Conservation (phyloP, 73 alveolate species). For the Loxodes magnus region DNA sequence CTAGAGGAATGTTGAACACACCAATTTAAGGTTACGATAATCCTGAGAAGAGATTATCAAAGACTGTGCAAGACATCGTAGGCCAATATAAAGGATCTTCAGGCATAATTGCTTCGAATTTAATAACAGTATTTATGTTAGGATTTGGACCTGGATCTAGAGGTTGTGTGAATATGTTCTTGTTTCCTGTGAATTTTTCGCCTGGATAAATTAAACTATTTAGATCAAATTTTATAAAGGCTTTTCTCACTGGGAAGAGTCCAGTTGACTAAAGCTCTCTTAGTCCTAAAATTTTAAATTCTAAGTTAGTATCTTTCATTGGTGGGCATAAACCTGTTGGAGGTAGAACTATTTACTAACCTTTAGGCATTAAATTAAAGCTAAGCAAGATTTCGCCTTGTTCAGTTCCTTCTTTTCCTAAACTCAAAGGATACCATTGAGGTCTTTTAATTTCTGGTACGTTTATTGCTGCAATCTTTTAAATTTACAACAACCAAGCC, state of each 20-base stretch:
- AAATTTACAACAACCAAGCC: constrained; percentile 47
- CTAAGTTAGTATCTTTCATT: constrained; percentile 14
- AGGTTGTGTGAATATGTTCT: constrained; percentile 82
- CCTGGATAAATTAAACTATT: constrained; percentile 52
- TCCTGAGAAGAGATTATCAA: constrained; percentile 79
- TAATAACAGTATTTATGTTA: constrained; percentile 70
- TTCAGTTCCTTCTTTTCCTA: constrained; percentile 54
- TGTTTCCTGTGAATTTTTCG: constrained; percentile 48
- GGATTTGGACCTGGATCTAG: constrained; percentile 91
- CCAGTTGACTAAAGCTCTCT: constrained; percentile 75
- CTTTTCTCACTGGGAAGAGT: constrained; percentile 82
- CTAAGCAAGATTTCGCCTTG: constrained; percentile 72
- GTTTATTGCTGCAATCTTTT: constrained; percentile 34
- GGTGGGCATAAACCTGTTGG: constrained; percentile 21
- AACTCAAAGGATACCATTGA: constrained; percentile 71
- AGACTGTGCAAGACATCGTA: constrained; percentile 59
- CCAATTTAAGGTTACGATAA: constrained; percentile 70
- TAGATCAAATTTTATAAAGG: constrained; percentile 77
- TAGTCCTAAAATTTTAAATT: constrained; percentile 70
- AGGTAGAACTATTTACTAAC: constrained; percentile 35
- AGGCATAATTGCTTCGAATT: constrained; percentile 80
- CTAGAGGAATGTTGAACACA: constrained; percentile 54
- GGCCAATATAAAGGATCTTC: constrained; percentile 59
- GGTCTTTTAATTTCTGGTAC: constrained; percentile 52
- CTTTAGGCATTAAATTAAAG: constrained; percentile 45